These are phyloP conservation scores for Globisporangium rhizosaccharum DNA, from an alignment of 352 stramenopile genomes.

Conservation along the genomic window DNA sequence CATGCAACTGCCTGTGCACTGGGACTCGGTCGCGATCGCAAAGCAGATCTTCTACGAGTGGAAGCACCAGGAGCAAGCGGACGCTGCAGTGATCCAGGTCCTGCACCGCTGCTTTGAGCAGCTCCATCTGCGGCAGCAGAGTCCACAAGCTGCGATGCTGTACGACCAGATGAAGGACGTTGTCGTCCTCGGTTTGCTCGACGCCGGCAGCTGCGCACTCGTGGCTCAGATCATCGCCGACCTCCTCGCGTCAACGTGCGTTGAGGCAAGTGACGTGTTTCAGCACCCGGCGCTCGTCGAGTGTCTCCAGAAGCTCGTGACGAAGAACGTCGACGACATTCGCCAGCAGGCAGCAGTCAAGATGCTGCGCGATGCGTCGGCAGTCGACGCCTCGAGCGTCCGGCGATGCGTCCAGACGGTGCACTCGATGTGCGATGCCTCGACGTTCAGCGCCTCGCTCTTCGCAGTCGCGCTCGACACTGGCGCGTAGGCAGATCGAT, in stretches of 20 bases:
- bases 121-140: conserved; percentile 17
- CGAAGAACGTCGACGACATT: conserved; percentile 47
- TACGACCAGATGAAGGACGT: conserved; percentile 60
- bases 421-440: conserved; percentile 23
- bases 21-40: conserved; percentile 57
- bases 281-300: conserved; percentile 27
- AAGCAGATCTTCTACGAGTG: conserved; percentile 78
- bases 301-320: conserved; percentile 39
- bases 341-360: conserved; percentile 50
- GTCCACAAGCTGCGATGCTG: conserved; percentile 23
- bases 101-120: conserved; percentile 55
- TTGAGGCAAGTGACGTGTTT: conserved; percentile 22
- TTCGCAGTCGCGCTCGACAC: conserved; percentile 49
- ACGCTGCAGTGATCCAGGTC: conserved; percentile 39
- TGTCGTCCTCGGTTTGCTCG: conserved; percentile 37
- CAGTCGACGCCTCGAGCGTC: conserved; percentile 23
- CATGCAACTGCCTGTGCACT: conserved; percentile 33
- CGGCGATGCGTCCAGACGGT: conserved; percentile 30
- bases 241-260: conserved; percentile 12
- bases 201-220: conserved; percentile 27
- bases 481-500: conserved; percentile 8
- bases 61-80: conserved; percentile 24
- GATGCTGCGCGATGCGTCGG: conserved; percentile 41
- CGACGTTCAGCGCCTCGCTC: conserved; percentile 43
- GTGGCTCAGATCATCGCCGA: conserved; percentile 28